These are phyloP conservation scores for Rhodotorula taiwanensis DNA, from an alignment of 768 basidiomycete species.

Conservation along the genomic window DNA sequence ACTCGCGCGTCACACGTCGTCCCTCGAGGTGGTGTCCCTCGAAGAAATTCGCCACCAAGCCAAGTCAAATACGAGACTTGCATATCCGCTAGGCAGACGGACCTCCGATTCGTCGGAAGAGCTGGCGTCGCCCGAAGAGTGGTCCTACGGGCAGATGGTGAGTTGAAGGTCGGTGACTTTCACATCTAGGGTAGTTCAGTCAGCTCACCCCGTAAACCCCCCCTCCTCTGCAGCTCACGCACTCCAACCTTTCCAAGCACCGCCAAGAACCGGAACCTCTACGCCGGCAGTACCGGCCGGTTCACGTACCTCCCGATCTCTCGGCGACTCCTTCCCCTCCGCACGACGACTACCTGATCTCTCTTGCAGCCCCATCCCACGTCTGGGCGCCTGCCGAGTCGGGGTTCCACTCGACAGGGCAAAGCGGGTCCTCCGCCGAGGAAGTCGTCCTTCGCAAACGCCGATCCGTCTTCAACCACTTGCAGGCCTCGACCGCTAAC, in stretches of 20 bases:
- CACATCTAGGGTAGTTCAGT: neutral
- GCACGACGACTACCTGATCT: constrained; percentile 33
- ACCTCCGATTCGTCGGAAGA: neutral
- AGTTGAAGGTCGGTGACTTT: neutral
- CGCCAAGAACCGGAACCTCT: neutral
- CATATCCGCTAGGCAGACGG: neutral
- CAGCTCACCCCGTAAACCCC: neutral
- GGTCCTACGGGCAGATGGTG: neutral
- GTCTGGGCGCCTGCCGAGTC: constrained; percentile 24
- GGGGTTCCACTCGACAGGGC: neutral
- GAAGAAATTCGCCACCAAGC: constrained; percentile 8
- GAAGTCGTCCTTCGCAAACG: too few relatives aligned
- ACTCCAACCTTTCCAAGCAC: constrained; percentile 15
- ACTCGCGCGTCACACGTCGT: neutral
- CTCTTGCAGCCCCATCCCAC: constrained; percentile 24
- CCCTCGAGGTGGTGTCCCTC: constrained; percentile 10
- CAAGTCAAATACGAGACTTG: neutral
- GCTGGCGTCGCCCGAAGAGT: neutral
- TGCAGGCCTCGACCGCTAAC: neutral
- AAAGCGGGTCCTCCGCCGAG: neutral
- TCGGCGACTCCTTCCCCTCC: constrained; percentile 11
- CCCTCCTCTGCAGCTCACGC: constrained; percentile 8
- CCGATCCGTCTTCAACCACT: neutral
- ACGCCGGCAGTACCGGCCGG: neutral
- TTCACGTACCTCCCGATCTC: neutral